Evolutionary conservation across 768 basidiomycete species (phyloP).

Genomic region (Lactarius deliciosus): DNA sequence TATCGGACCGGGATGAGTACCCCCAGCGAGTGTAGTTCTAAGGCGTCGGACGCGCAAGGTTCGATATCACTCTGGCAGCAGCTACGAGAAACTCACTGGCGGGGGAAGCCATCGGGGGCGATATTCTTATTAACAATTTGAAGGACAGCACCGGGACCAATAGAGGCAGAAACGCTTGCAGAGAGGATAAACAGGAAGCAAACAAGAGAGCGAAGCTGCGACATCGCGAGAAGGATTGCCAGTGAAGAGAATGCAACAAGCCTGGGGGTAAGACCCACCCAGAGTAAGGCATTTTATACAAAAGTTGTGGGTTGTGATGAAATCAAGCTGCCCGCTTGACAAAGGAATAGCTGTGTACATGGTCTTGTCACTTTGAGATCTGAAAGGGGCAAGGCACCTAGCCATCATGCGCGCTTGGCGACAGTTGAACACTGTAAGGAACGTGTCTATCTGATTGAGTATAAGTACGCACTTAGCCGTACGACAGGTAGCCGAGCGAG

Average conservation of each 20-base stretch:
- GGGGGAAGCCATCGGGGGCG: slow-evolving; percentile 24
- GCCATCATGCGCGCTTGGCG: too few species aligned
- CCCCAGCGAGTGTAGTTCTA: slow-evolving; percentile 16
- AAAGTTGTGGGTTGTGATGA: background rate
- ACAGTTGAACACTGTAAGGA: too few species aligned
- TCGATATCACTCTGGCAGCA: background rate
- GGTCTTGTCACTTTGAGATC: too few species aligned
- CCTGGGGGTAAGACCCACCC: background rate
- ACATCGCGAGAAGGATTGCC: slow-evolving; percentile 10
- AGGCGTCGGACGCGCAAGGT: background rate
- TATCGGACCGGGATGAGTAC: slow-evolving; percentile 15
- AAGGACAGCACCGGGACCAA: slow-evolving; percentile 10
- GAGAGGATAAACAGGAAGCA: slow-evolving; percentile 5
- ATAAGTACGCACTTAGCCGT: too few species aligned
- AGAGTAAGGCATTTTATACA: slow-evolving; percentile 9
- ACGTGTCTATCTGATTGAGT: too few species aligned
- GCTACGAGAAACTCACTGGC: slow-evolving; percentile 11
- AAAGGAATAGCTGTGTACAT: too few species aligned
- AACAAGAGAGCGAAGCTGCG: slow-evolving; percentile 2
- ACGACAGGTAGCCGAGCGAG: too few species aligned
- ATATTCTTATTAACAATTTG: slow-evolving; percentile 10
- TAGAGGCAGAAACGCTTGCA: slow-evolving; percentile 4
- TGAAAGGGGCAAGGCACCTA: too few species aligned
- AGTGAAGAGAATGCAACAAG: slow-evolving; percentile 4
- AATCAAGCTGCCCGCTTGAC: too few species aligned